Percentiles rank a stretch among this genome's conserved stretches.
Evolutionary conservation across 352 stramenopile species (phyloP).

Genomic region (Phytopythium montanum): DNA sequence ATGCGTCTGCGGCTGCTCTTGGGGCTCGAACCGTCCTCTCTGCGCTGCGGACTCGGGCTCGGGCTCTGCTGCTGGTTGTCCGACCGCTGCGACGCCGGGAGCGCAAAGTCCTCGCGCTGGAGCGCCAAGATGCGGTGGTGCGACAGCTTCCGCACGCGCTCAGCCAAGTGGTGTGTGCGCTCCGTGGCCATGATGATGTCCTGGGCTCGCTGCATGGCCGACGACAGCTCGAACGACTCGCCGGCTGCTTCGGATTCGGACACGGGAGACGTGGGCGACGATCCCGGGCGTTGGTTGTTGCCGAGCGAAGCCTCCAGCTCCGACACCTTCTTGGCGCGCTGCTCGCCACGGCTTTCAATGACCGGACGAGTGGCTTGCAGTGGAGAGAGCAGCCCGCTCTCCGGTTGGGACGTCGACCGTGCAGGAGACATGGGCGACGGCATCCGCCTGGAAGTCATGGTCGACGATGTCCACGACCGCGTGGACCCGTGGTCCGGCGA

Average conservation of each 20-base stretch:
- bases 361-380: slow-evolving; percentile 15
- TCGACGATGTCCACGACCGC: not conserved
- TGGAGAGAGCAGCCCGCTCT: slow-evolving; percentile 5
- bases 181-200: slow-evolving; percentile 63
- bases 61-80: slow-evolving; percentile 19
- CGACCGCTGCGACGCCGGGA: slow-evolving; percentile 15
- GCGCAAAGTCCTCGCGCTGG: slow-evolving; percentile 53
- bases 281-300: slow-evolving; percentile 12
- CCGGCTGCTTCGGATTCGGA: not conserved
- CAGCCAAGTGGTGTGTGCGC: slow-evolving; percentile 61
- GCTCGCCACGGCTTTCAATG: slow-evolving; percentile 11
- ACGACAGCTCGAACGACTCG: slow-evolving; percentile 34
- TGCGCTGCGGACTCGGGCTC: not conserved
- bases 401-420: not conserved
- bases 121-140: slow-evolving; percentile 60
- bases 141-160: slow-evolving; percentile 68
- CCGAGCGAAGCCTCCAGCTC: slow-evolving; percentile 13
- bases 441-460: slow-evolving; percentile 3
- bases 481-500: slow-evolving; percentile 5
- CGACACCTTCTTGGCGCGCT: slow-evolving; percentile 15
- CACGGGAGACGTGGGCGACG: slow-evolving; percentile 7
- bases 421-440: not conserved
- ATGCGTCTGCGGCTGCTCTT: not conserved
- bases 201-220: slow-evolving; percentile 40
- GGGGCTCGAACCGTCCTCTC: not conserved